Base-by-base conservation (phyloP, 2,329 filamentous ascomycete genomes). In the Xylariaceae sp. region DNA sequence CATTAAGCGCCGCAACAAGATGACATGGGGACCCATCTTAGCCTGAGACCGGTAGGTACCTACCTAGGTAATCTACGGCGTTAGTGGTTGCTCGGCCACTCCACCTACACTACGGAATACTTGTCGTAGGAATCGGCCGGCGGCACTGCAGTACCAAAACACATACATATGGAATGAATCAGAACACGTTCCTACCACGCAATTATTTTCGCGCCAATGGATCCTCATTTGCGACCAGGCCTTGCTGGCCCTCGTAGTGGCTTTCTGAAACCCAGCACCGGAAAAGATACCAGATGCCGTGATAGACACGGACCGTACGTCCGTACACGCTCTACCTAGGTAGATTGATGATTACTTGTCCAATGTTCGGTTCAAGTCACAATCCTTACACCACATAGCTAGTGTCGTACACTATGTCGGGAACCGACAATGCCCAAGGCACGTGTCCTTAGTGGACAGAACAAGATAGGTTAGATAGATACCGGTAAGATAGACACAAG, bases 1-100 rank as follows among this genome's bases (percentile, higher is more conserved):
- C 30, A 18, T 21, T 42, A 47, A 19, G 53, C 52, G 53, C 46
- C 49, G n/a, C 1, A 30, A 26, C 29, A 22, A n/a, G 26, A 26
- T 26, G 26, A 26, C 26, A 26, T 26, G 8, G 26, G 26, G 8
- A 26, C n/a, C n/a, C n/a, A n/a, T n/a, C n/a, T n/a, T n/a, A n/a
- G n/a, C n/a, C n/a, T n/a, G n/a, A n/a, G n/a, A n/a, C n/a, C n/a
- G n/a, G n/a, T n/a, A n/a, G n/a, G n/a, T n/a, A n/a, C n/a, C n/a
- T n/a, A n/a, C n/a, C n/a, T n/a, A n/a, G n/a, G n/a, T n/a, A n/a
- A n/a, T n/a, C n/a, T n/a, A n/a, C n/a, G n/a, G 26, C 5, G 26
- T 26, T 8, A 26, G 8, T 4, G 26, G 4, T 8, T 26, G 8
- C 5, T 8, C 5, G 26, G 26, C 26, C 26, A 26, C 26, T 26